A percentile compares a stretch with the other conserved stretches of the same genome.
phyloP scores from a whole-genome alignment of 768 basidiomycete species.

The Psilocybe azurescens region DNA sequence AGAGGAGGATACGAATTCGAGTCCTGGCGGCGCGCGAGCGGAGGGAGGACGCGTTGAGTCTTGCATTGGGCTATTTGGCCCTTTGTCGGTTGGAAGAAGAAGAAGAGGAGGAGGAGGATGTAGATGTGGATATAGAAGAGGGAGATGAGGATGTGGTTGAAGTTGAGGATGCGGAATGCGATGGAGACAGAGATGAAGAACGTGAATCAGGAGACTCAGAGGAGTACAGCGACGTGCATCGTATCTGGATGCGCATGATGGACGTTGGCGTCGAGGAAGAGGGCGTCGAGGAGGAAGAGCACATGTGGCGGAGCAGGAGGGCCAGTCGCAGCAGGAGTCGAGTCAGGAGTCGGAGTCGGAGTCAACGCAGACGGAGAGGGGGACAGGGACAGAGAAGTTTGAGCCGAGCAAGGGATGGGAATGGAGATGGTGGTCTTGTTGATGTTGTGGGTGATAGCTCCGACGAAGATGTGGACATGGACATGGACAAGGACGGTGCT shows the following conservation, averaged over 20 bases:
- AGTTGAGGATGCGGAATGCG: not conserved
- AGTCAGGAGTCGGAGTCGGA: not conserved
- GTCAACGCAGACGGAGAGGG: not conserved
- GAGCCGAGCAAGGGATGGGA: not conserved
- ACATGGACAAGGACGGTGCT: not conserved
- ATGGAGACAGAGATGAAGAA: not conserved
- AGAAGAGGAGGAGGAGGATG: not conserved
- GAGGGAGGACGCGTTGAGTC: constrained; percentile 16
- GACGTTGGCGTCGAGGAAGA: not conserved
- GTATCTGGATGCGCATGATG: constrained; percentile 1
- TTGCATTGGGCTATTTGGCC: constrained; percentile 12
- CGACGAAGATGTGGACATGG: not conserved
- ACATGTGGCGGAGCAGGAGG: not conserved
- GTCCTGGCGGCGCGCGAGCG: constrained; percentile 12
- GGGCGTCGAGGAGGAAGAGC: not conserved
- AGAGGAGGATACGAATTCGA: not conserved
- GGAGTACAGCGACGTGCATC: not conserved
- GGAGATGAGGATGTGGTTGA: too few species aligned
- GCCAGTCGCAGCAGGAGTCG: not conserved
- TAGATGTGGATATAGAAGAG: not conserved
- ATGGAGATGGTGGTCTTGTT: not conserved
- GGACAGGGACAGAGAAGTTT: not conserved
- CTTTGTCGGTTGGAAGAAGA: not conserved
- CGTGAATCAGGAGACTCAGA: not conserved
- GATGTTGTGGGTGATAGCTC: not conserved